A percentile compares a stretch with the other conserved stretches of the same genome.
Evolutionary conservation across 2,329 filamentous ascomycete genomes (phyloP).

Genomic region (Dothistroma pini): DNA sequence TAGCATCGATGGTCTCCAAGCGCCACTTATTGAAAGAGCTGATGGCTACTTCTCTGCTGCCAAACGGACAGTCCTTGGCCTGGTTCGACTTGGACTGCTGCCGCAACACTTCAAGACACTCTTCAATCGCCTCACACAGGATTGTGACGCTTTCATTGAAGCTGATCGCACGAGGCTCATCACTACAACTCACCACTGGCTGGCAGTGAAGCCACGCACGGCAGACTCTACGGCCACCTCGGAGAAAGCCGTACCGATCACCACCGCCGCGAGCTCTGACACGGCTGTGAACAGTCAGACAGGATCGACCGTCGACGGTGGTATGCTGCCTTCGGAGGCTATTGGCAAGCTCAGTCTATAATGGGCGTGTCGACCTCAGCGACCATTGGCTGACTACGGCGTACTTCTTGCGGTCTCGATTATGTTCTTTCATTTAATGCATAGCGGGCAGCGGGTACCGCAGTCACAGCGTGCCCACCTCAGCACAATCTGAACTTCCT

Average conservation of each 20-base stretch:
- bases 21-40: constrained; percentile 27
- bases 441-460: not conserved
- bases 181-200: constrained; percentile 31
- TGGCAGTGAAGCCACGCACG: constrained; percentile 28
- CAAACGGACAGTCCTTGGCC: constrained; percentile 14
- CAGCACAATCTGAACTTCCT: not conserved
- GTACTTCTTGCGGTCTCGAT: not conserved
- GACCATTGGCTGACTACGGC: no score
- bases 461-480: not conserved
- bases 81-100: constrained; percentile 26
- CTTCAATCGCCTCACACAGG: constrained; percentile 28
- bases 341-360: not conserved
- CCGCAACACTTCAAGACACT: constrained; percentile 29
- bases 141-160: constrained; percentile 30
- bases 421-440: not conserved
- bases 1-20: constrained; percentile 28
- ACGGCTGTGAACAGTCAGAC: constrained; percentile 9
- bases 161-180: constrained; percentile 26
- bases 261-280: constrained; percentile 11
- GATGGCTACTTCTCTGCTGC: constrained; percentile 27
- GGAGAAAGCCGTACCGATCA: constrained; percentile 5
- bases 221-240: constrained; percentile 13
- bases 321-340: not conserved
- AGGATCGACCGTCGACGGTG: constrained; percentile 11
- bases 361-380: no score